phyloP scores from a whole-genome alignment of 352 stramenopile species.

The Pythium volutum region DNA sequence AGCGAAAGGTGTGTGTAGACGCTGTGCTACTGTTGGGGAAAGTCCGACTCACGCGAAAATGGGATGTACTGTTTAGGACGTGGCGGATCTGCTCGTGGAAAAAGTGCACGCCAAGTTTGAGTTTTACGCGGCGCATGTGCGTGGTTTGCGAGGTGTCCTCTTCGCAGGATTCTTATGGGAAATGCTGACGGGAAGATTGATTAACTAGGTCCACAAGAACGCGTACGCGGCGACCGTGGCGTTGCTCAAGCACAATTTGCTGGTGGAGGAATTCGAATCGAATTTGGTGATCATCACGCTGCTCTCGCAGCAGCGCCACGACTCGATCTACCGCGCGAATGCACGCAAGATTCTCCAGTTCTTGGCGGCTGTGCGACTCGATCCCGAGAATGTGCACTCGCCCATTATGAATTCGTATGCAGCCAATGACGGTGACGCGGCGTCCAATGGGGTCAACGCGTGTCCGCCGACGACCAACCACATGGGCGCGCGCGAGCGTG shows the following conservation, averaged over 20 bases:
- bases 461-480: conserved; percentile 69
- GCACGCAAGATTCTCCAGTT: conserved; percentile 82
- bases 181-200: neutral
- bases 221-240: conserved; percentile 65
- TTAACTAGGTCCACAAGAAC: conserved; percentile 70
- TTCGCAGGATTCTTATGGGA: too few species aligned
- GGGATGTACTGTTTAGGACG: conserved; percentile 38
- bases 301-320: conserved; percentile 79
- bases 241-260: conserved; percentile 77
- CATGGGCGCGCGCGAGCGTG: conserved; percentile 57
- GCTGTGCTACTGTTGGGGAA: neutral
- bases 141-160: neutral
- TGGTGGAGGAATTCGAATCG: conserved; percentile 71
- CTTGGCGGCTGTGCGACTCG: conserved; percentile 71
- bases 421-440: conserved; percentile 47
- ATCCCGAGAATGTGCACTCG: conserved; percentile 75
- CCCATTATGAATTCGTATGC: conserved; percentile 25
- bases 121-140: conserved; percentile 75
- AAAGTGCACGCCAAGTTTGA: conserved; percentile 82
- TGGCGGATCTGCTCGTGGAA: conserved; percentile 80
- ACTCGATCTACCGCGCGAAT: conserved; percentile 79
- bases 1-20: conserved; percentile 46
- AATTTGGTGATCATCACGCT: conserved; percentile 80
- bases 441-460: conserved; percentile 45
- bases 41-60: neutral